Base-by-base conservation (phyloP, 1,284 basidiomycete species). In the Cryptococcus floricola region DNA sequence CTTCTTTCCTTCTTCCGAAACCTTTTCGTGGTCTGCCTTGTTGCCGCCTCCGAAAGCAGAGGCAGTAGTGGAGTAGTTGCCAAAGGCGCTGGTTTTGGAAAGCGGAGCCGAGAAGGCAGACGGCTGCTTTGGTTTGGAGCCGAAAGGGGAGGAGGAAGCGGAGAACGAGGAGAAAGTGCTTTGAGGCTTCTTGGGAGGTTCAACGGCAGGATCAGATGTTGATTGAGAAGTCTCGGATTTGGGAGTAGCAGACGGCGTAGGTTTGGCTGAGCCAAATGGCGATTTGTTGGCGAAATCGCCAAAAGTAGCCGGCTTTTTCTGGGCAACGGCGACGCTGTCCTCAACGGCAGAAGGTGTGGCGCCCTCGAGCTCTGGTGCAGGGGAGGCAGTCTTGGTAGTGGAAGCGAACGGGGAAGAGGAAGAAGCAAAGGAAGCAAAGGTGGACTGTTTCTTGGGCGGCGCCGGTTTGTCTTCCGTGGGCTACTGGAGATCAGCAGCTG, bases 361-460 rank as follows among this genome's bases (percentile, higher is more conserved):
- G 8, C 39, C 47, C 28, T 45, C 39, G 9, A 52, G 14, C 18
- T 38, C 45, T n/a, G 46, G 16, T 4, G 53, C 44, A n/a, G 57
- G 54, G 5, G 57, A 55, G 25, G 53, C 37, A 23, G 34, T 53
- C 38, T 60, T 54, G 51, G 52, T 39, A 42, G 57, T 41, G 27
- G 53, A 12, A 5, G 79, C 77, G 66, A 87, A 87, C 1, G 87
- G 85, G 4, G 87, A 87, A 16, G 81, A 63, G 2, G 82, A 72
- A 0, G 81, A 81, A 0, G 83, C 80, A 64, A 87, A 88, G 0
- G 85, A 81, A 63, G 83, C 83, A 62, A 86, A 87, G 4, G 68
- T 69, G 13, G 67, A 51, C 43, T 64, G 67, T 61, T 69, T 70
- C 16, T 57, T 53, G 10, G 62, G 59, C 10, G 39, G 48, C n/a